Percentiles rank a stretch among this genome's conserved stretches.
These are phyloP conservation scores for Xerocomus potaroensis DNA, from an alignment of 768 basidiomycete genomes.

Conservation along the genomic window DNA sequence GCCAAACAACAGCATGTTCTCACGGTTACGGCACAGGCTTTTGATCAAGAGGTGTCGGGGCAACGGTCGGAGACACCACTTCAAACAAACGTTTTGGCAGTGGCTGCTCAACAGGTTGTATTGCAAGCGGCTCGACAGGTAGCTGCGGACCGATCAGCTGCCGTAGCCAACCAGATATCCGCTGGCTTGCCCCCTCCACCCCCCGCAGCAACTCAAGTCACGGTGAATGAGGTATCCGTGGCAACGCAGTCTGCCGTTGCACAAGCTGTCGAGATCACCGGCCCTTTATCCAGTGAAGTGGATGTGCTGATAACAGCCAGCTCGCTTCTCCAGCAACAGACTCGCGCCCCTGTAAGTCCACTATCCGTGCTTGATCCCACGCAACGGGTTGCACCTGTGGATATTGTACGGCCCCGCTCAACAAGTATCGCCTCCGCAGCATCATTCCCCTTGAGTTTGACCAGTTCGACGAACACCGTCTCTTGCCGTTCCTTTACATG, in stretches of 20 bases:
- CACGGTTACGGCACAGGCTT: conserved; percentile 65
- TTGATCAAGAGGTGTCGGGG: conserved; percentile 64
- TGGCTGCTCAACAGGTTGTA: conserved; percentile 78
- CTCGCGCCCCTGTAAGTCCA: conserved; percentile 27
- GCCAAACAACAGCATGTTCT: conserved; percentile 81
- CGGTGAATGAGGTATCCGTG: conserved; percentile 54
- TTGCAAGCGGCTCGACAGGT: conserved; percentile 67
- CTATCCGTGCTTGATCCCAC: conserved; percentile 23
- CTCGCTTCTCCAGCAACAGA: conserved; percentile 46
- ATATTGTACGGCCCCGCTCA: conserved; percentile 35
- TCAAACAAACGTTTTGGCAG: conserved; percentile 56
- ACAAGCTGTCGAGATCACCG: conserved; percentile 73
- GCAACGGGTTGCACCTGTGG: conserved; percentile 24
- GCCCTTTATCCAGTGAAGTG: conserved; percentile 69
- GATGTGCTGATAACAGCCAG: conserved; percentile 75
- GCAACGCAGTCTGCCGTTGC: conserved; percentile 77
- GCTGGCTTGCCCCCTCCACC: conserved; percentile 36
- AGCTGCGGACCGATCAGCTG: conserved; percentile 47
- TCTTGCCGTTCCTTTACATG: conserved; percentile 24
- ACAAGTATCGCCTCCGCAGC: conserved; percentile 26
- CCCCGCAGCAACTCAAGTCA: conserved; percentile 38
- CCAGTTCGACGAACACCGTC: conserved; percentile 15
- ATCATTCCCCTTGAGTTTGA: conserved; percentile 24
- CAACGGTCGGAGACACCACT: conserved; percentile 43
- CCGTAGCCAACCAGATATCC: conserved; percentile 37